Evolutionary conservation across 2,329 filamentous ascomycete genomes (phyloP), one percentile per base, ranked within the genome.

Genomic region (Penicillium sp.): DNA sequence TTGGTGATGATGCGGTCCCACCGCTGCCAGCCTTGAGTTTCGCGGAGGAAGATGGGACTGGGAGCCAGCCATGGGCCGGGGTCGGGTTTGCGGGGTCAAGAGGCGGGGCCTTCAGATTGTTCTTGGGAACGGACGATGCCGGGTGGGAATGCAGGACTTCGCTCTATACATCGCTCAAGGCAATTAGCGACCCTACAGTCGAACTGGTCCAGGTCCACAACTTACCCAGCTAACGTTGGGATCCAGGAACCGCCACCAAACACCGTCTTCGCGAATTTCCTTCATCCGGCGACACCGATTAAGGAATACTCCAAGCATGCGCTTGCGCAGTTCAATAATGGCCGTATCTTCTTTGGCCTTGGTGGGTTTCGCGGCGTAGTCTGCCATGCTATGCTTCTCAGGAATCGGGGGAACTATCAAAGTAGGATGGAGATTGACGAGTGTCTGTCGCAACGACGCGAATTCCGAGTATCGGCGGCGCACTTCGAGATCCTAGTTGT

Each of bases 311-410:
- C 87, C 86, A 44, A 98, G 70, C 93, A 98, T 98, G 60, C 93
- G 87, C 74, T 97, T 97, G 49, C 93, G 82, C 55, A 97, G 74
- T 64, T 98, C 93, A 54, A 98, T 98, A 37, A 97, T 98, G 50
- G 91, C 87, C 47, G 89, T 85, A 66, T 98, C 94, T 69, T 98
- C 91, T 68, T 96, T 98, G 14, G 94, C 94, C 62, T 91, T 96
- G 29, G 93, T 98, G 1, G 94, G 93, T 61, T 95, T 97, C 23
- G 94, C 90, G 13, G 93, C 93, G 65, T 98, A 98, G 68, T 98
- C 93, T 51, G 91, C 91, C 86, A 98, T 95, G 37, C 89, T 93
- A 69, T 98, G 93, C 70, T 98, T 98, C 72, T 98, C 94, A 18
- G 93, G 93, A 61, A 98, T 98, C 3, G 93, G 93, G 6, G 93